Base-by-base conservation (phyloP, 1,284 basidiomycete genomes). In the Wallemia ichthyophaga region DNA sequence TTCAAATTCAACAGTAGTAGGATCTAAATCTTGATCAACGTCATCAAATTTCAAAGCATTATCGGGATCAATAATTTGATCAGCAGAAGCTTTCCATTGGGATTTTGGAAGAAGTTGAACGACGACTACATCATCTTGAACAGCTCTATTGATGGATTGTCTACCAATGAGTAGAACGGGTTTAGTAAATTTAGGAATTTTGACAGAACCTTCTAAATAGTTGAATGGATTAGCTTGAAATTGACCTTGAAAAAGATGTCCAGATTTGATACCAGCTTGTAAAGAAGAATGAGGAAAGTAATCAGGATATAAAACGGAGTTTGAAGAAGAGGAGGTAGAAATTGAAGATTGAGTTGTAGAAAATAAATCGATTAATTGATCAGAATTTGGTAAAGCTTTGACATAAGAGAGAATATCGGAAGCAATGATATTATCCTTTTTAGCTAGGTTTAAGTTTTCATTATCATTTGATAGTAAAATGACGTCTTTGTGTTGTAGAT, bases 181-280 rank as follows among this genome's bases (percentile, higher is more conserved):
- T 65, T 84, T 87, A 19, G 74, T 72, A 63, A 85, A 82, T 0
- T 75, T 76, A 1, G 80, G 76, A 0, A 83, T 81, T 2, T 78
- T 75, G 19, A 96, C 89, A 56, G 76, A 84, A 1, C 87, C 92
- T 75, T 95, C 89, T 5, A 96, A 75, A 66, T 92, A 98, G 69
- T 98, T 98, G 73, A 87, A 98, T 62, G 82, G 80, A 65, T 86
- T 95, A 2, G 91, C 86, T 66, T 86, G 91, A 73, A 95, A 99
- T 68, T 89, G 82, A 0, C 94, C 94, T 70, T 92, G 85, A 64
- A 88, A 77, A 11, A 91, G 77, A 58, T 82, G 74, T 0, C 86
- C 86, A 9, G 79, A 78, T 68, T 88, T 91, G 59, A 96, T 74
- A 1, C 88, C 92, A 5, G 88, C 85, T 26, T 79, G 70, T 21